phyloP scores from a whole-genome alignment of 495 filamentous ascomycete genomes.

The Poronia punctata region DNA sequence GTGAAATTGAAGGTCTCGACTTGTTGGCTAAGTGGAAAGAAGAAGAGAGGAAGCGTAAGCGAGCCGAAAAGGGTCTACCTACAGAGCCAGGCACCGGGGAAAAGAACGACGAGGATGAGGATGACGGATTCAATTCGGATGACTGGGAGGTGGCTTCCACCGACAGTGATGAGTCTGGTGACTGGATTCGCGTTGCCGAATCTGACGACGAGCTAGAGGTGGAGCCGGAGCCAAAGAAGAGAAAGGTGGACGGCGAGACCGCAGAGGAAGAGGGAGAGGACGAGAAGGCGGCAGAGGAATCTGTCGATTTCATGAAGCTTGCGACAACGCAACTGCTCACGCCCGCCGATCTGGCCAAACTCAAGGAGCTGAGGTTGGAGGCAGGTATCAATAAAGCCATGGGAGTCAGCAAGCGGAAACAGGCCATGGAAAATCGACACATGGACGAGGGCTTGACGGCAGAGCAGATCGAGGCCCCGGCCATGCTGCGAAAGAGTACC shows the following conservation, averaged over 20 bases:
- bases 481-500: conserved; percentile 60
- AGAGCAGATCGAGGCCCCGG: conserved; percentile 73
- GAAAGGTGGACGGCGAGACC: conserved; percentile 29
- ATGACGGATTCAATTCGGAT: conserved; percentile 64
- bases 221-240: conserved; percentile 57
- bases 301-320: conserved; percentile 52
- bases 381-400: conserved; percentile 61
- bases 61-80: conserved; percentile 55
- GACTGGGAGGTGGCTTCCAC: conserved; percentile 82
- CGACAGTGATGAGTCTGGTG: conserved; percentile 68
- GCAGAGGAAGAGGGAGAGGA: conserved; percentile 33
- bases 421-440: conserved; percentile 53
- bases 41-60: conserved; percentile 69
- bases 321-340: conserved; percentile 87
- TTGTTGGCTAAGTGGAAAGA: conserved; percentile 90
- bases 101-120: conserved; percentile 40
- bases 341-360: conserved; percentile 84
- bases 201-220: conserved; percentile 70
- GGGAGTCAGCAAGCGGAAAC: conserved; percentile 38
- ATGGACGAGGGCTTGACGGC: conserved; percentile 79
- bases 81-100: conserved; percentile 31
- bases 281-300: conserved; percentile 29
- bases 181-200: conserved; percentile 91
- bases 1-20: conserved; percentile 87
- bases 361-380: conserved; percentile 73